A percentile compares a stretch with the other conserved stretches of the same genome.
phyloP scores from a whole-genome alignment of 2,329 filamentous ascomycete species.

The Colletotrichum costaricense region DNA sequence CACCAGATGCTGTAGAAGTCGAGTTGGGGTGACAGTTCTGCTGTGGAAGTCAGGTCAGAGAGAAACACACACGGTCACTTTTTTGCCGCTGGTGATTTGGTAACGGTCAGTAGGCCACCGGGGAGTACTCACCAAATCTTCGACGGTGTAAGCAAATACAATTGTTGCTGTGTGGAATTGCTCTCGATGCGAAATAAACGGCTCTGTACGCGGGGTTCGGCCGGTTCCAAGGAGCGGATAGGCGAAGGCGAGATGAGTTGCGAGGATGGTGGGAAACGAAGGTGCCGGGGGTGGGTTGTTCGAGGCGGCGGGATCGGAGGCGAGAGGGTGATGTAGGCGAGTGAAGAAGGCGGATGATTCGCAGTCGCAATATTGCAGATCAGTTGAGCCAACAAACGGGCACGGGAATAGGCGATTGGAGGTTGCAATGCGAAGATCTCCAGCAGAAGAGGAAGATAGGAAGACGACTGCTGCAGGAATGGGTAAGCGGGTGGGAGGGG shows the following conservation, averaged over 20 bases:
- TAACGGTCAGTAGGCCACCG: neutral
- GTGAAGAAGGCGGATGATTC: neutral
- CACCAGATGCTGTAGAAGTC: conserved; percentile 5
- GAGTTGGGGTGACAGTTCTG: neutral
- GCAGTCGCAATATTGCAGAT: neutral
- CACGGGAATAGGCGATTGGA: neutral
- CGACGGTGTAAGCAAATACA: neutral
- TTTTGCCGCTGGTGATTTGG: neutral
- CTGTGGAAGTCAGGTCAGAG: neutral
- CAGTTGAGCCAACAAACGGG: too few relatives aligned
- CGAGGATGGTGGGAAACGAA: conserved; percentile 20
- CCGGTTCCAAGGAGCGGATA: conserved; percentile 5
- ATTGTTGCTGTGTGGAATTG: neutral
- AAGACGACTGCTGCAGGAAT: neutral
- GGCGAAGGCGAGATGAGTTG: neutral
- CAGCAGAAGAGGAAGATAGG: neutral
- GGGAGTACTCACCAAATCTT: neutral
- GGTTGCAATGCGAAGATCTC: neutral
- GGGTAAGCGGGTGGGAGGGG: neutral
- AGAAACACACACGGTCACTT: conserved; percentile 3
- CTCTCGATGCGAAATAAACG: neutral
- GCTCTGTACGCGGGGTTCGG: neutral
- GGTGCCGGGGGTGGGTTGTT: conserved; percentile 4
- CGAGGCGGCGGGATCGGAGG: conserved; percentile 4
- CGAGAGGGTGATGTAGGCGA: conserved; percentile 1